Base-by-base conservation (phyloP, 2,329 filamentous ascomycete genomes). In the Lachnellula occidentalis region DNA sequence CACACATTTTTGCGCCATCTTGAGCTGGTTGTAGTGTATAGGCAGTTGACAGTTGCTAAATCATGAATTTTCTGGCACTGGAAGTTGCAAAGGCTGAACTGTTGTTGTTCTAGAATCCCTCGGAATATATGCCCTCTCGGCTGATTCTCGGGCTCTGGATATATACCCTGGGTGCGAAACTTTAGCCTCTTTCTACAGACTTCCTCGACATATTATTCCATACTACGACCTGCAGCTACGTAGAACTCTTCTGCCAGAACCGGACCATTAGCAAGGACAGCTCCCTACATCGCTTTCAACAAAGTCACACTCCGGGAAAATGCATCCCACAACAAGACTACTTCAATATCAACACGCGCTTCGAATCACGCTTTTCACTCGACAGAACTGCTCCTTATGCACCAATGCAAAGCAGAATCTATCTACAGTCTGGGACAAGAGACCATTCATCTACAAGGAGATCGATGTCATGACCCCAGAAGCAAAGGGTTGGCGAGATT, bases 1-100 rank as follows among this genome's bases (percentile, higher is more conserved):
- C 55, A 96, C 90, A 72, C 94, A 99, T 76, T 95, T 97, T 67
- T 85, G 81, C 55, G 86, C 60, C 67, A 69, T 69, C 14, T 54
- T 64, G 56, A 57, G 51, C 49, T 56, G 39, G n/a, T 37, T 11
- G 19, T 15, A 11, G 19, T 48, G 19, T 14, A 21, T 2, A 27
- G 34, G 22, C n/a, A 24, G 36, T 24, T 46, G 37, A n/a, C 14
- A 14, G 14, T 39, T 3, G 14, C 9, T 39, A 17, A 3, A 7
- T 39, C 1, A 5, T 39, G 6, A n/a, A 39, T 39, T 5, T 5
- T 5, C n/a, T 39, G 14, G 36, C 14, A 15, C 14, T n/a, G 36
- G 14, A 39, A 39, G 36, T 39, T 39, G 36, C n/a, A 39, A 39
- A 17, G 36, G 36, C n/a, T 39, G 5, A 14, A 15, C 3, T 39